Evolutionary conservation across 495 filamentous ascomycete genomes (phyloP).

Genomic region (Penicillium longicatenatum): DNA sequence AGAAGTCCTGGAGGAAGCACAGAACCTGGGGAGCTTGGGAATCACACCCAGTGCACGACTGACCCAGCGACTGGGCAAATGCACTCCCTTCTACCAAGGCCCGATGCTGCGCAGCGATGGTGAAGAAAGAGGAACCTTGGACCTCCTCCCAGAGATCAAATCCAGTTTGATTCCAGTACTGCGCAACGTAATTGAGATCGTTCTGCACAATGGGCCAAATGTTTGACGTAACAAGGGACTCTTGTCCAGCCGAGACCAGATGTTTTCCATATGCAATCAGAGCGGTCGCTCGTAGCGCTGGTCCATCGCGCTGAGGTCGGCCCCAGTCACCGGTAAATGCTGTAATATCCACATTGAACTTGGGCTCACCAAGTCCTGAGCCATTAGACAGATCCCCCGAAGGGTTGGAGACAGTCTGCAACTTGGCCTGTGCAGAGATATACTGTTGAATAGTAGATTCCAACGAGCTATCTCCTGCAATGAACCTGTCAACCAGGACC

Average conservation of each 20-base stretch:
- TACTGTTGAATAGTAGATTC: conserved; percentile 56
- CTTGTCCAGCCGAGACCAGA: conserved; percentile 43
- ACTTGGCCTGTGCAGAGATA: conserved; percentile 53
- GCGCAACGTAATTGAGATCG: conserved; percentile 63
- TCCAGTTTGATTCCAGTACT: conserved; percentile 63
- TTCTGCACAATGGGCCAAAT: conserved; percentile 60
- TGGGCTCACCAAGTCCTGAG: conserved; percentile 62
- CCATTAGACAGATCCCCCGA: conserved; percentile 51
- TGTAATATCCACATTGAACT: conserved; percentile 57
- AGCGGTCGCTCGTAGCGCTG: conserved; percentile 44
- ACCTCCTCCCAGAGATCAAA: conserved; percentile 76
- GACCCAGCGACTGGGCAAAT: conserved; percentile 52
- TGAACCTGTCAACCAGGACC: conserved; percentile 53
- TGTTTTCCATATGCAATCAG: conserved; percentile 41
- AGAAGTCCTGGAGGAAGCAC: conserved; percentile 51
- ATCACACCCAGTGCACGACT: conserved; percentile 42
- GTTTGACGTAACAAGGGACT: conserved; percentile 34
- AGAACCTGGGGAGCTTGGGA: conserved; percentile 53
- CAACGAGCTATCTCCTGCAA: conserved; percentile 44
- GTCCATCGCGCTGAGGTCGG: conserved; percentile 64
- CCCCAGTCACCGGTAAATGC: conserved; percentile 61
- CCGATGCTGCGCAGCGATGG: conserved; percentile 55
- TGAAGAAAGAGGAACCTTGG: conserved; percentile 61
- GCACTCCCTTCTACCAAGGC: conserved; percentile 64
- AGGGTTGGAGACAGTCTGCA: conserved; percentile 47